phyloP scores from a whole-genome alignment of 257 asterid species.

The Eustoma russellianum region DNA sequence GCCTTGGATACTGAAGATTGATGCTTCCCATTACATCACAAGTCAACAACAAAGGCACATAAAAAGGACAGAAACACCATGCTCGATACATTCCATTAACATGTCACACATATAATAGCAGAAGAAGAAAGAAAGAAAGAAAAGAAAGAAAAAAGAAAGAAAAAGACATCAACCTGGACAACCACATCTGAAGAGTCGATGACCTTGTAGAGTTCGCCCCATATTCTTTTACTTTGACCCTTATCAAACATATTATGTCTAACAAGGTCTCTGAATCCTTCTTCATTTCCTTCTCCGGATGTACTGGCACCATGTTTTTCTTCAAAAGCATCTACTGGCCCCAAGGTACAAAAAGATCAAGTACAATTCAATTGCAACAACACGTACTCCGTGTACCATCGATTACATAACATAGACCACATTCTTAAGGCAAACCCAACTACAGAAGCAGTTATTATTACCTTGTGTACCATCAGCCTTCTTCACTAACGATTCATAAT shows the following conservation, averaged over 20 bases:
- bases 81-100: no score
- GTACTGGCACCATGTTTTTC: slow-evolving; percentile 62
- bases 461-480: slow-evolving; percentile 94
- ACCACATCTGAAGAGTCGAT: slow-evolving; percentile 95
- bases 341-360: slow-evolving; percentile 3
- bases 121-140: no score
- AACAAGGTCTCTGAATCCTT: slow-evolving; percentile 83
- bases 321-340: slow-evolving; percentile 53
- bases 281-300: slow-evolving; percentile 56
- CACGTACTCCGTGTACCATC: no score
- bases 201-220: slow-evolving; percentile 99
- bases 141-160: background rate
- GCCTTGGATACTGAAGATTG: no score
- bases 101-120: no score
- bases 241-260: slow-evolving; percentile 91
- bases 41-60: no score
- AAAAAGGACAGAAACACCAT: no score
- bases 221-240: slow-evolving; percentile 97
- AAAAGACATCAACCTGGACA: slow-evolving; percentile 49
- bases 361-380: background rate
- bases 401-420: no score
- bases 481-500: slow-evolving; percentile 62
- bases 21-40: no score
- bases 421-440: background rate
- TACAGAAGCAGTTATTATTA: slow-evolving; percentile 18